Evolutionary conservation across 2,329 filamentous ascomycete genomes (phyloP), one percentile per base, ranked within the genome.

Genomic region (Colletotrichum sp.): DNA sequence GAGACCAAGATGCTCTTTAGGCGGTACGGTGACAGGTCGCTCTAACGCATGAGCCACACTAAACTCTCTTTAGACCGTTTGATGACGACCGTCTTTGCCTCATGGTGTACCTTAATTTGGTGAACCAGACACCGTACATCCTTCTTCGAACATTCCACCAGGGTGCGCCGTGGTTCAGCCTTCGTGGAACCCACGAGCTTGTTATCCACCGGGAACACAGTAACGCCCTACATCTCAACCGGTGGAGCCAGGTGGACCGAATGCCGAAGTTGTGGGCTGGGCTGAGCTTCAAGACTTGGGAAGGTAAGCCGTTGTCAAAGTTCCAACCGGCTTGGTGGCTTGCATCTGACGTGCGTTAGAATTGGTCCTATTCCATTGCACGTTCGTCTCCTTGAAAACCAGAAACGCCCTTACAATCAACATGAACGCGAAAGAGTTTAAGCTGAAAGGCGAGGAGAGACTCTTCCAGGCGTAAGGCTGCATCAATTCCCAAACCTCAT

Each of bases 231-330:
- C 82, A 86, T 36, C 83, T 92, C 58, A 86, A 86, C 59, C 84
- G 87, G 66, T 91, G 89, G 88, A 90, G 87, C 77, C 75, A 78
- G 1, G 79, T 79, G 1, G 84, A 85, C 55, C 79, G 81, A 12
- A 81, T 84, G 51, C 80, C 84, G 69, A 91, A 87, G 76, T 78
- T 84, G 2, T 92, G 90, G 90, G 88, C 88, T 1, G 84, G 82
- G 6, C 80, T 92, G 8, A 88, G 84, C 72, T 92, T 92, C 74
- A 80, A 87, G 70, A 91, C 89, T 2, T 92, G 89, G 89, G 90
- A 92, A 84, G 89, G 90, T 90, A 77, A 70, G 84, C 64, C 27
- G 31, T 57, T 29, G n/a, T 57, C 36, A 27, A 55, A 51, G 43
- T 8, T 51, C 2, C 11, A 51, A 21, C 5, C 16, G 15, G 29